Percentiles rank a stretch among this genome's conserved stretches.
Evolutionary conservation across 495 filamentous ascomycete species (phyloP).

Genomic region (Oidiodendron maius): DNA sequence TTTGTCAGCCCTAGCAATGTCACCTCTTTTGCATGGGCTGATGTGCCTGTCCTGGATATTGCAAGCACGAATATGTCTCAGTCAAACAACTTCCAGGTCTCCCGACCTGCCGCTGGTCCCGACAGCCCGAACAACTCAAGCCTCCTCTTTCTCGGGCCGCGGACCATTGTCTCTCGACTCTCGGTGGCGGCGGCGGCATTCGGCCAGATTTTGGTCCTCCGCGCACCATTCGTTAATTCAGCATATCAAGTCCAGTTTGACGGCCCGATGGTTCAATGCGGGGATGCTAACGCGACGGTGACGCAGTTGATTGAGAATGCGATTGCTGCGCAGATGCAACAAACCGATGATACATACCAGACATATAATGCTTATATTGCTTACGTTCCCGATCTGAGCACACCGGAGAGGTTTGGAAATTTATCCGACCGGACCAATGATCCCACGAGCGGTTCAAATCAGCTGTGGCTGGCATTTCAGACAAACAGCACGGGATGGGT

Average conservation of each 20-base stretch:
- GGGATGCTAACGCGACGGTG: conserved; percentile 2
- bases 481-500: background rate
- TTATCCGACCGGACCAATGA: background rate
- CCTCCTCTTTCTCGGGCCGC: conserved; percentile 13
- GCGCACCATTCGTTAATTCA: conserved; percentile 12
- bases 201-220: conserved; percentile 15
- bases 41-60: conserved; percentile 1
- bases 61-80: background rate
- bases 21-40: background rate
- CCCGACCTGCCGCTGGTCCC: conserved; percentile 6
- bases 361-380: conserved; percentile 1
- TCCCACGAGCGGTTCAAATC: conserved; percentile 12
- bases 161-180: conserved; percentile 17
- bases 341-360: background rate
- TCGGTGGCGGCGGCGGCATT: conserved; percentile 13
- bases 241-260: conserved; percentile 13
- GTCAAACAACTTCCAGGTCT: background rate
- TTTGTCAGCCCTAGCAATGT: conserved; percentile 2
- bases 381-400: conserved; percentile 5
- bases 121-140: background rate
- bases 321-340: background rate
- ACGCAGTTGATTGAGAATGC: conserved; percentile 1
- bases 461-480: conserved; percentile 17
- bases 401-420: background rate
- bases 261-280: conserved; percentile 17